Percentiles rank a stretch among this genome's conserved stretches.
phyloP scores from a whole-genome alignment of 768 basidiomycete genomes.

The Saitozyma podzolica region DNA sequence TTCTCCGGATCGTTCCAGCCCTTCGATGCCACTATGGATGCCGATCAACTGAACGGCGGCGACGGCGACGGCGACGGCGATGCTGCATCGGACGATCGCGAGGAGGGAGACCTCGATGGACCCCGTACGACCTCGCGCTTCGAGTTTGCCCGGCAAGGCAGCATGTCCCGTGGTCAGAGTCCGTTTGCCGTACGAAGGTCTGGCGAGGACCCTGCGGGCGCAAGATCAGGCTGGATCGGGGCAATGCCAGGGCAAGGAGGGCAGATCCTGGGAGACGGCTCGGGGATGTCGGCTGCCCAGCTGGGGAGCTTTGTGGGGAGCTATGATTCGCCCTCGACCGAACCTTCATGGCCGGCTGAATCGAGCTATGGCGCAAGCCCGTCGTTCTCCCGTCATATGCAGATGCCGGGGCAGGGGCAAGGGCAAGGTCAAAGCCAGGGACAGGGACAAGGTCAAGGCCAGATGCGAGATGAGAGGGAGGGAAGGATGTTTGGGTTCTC shows the following conservation, averaged over 20 bases:
- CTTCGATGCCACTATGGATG: constrained; percentile 22
- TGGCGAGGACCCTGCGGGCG: constrained; percentile 12
- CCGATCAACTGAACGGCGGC: background rate
- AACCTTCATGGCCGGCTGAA: too few relatives aligned
- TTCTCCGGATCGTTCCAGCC: constrained; percentile 32
- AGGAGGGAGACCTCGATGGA: constrained; percentile 11
- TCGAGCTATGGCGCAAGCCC: too few relatives aligned
- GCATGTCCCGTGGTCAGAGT: constrained; percentile 26
- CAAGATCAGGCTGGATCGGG: background rate
- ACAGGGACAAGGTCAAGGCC: too few relatives aligned
- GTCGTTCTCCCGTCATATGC: too few relatives aligned
- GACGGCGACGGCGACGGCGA: constrained; percentile 1
- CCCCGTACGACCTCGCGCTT: constrained; percentile 40
- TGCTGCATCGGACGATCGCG: constrained; percentile 10
- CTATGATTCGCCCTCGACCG: background rate
- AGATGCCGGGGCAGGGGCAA: too few relatives aligned
- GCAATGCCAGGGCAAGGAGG: background rate
- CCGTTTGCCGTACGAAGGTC: constrained; percentile 29
- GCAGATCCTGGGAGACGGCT: constrained; percentile 7
- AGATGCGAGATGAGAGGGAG: too few relatives aligned
- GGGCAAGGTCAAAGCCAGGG: too few relatives aligned
- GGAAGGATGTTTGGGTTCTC: too few relatives aligned
- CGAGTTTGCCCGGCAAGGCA: constrained; percentile 38
- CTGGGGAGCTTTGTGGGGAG: background rate
- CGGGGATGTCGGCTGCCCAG: background rate